A percentile compares a stretch with the other conserved stretches of the same genome.
phyloP scores from a whole-genome alignment of 2,329 filamentous ascomycete genomes.

The Fonsecaea multimorphosa region DNA sequence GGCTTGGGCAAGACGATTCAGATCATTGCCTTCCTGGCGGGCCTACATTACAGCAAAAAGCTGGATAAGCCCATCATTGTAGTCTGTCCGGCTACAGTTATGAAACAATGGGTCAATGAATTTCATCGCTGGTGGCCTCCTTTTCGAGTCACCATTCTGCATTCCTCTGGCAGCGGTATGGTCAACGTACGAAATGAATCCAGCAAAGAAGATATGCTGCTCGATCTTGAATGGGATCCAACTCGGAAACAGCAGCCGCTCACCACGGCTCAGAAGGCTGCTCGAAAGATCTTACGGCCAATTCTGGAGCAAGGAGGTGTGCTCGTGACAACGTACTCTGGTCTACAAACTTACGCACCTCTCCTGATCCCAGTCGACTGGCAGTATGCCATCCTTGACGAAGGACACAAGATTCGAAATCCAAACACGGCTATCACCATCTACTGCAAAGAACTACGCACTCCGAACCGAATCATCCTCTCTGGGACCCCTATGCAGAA shows the following conservation, averaged over 20 bases:
- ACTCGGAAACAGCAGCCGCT: slow-evolving; percentile 46
- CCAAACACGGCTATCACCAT: slow-evolving; percentile 94
- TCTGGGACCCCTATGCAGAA: slow-evolving; percentile 99
- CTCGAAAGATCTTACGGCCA: slow-evolving; percentile 78
- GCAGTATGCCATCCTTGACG: slow-evolving; percentile 93
- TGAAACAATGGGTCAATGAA: slow-evolving; percentile 98
- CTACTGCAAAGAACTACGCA: slow-evolving; percentile 90
- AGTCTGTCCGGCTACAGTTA: slow-evolving; percentile 90
- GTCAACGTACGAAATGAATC: slow-evolving; percentile 72
- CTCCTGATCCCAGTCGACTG: slow-evolving; percentile 82
- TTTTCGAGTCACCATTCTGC: slow-evolving; percentile 91
- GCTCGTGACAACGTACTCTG: slow-evolving; percentile 92
- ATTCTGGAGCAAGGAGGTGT: slow-evolving; percentile 88
- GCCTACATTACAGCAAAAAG: slow-evolving; percentile 87
- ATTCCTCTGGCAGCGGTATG: slow-evolving; percentile 97
- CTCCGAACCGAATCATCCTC: slow-evolving; percentile 86
- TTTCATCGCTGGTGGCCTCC: slow-evolving; percentile 99
- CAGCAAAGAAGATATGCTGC: slow-evolving; percentile 68
- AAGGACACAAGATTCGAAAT: slow-evolving; percentile 98
- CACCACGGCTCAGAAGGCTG: slow-evolving; percentile 69
- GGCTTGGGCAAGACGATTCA: slow-evolving; percentile 94
- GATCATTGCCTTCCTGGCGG: slow-evolving; percentile 81
- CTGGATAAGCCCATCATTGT: slow-evolving; percentile 85
- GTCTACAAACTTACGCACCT: slow-evolving; percentile 88
- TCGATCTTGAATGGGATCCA: slow-evolving; percentile 60